These are phyloP conservation scores for Suillus brevipes DNA, from an alignment of 768 basidiomycete species.

Conservation along the genomic window DNA sequence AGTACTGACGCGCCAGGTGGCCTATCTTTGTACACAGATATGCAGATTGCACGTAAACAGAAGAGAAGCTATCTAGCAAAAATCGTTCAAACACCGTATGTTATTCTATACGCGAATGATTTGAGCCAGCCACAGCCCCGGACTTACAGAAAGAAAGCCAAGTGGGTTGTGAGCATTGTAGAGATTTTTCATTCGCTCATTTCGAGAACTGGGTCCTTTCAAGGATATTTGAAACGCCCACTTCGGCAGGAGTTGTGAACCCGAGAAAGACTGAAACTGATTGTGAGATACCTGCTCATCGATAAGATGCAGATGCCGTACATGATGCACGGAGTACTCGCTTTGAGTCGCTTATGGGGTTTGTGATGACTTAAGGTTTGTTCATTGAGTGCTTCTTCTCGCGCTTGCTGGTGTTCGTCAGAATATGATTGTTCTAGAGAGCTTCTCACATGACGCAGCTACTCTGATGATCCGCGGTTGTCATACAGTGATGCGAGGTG, in stretches of 20 bases:
- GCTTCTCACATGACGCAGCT: not conserved
- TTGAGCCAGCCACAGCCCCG: not conserved
- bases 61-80: not conserved
- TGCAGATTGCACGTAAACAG: not conserved
- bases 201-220: not conserved
- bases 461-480: not conserved
- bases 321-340: not conserved
- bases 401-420: not conserved
- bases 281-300: conserved; percentile 6
- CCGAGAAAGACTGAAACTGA: not conserved
- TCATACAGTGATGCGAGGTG: not conserved
- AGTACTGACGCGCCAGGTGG: not conserved
- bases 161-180: not conserved
- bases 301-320: conserved; percentile 4
- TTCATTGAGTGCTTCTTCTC: not conserved
- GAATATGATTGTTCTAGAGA: not conserved
- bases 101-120: not conserved
- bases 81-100: not conserved
- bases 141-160: not conserved
- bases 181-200: not conserved
- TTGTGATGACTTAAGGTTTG: not conserved
- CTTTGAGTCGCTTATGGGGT: not conserved
- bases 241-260: not conserved
- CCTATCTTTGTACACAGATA: not conserved
- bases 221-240: not conserved